phyloP scores from a whole-genome alignment of 495 filamentous ascomycete genomes.

The Penicillium alfredii region DNA sequence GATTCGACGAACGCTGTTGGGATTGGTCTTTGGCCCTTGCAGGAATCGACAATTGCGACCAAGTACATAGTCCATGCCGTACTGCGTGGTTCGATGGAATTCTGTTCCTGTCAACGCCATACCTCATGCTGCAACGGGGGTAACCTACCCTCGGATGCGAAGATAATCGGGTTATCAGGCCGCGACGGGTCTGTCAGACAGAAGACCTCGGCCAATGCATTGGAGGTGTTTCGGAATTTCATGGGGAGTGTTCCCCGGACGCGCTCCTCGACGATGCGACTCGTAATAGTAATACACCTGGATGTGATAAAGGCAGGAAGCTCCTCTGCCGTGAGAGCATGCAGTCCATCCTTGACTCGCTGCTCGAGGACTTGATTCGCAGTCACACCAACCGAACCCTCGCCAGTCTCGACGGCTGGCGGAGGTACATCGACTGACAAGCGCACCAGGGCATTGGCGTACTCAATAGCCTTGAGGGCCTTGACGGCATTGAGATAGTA shows the following conservation, averaged over 20 bases:
- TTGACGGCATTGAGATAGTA: conserved; percentile 63
- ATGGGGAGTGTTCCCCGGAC: conserved; percentile 29
- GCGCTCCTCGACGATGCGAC: conserved; percentile 31
- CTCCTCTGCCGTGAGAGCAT: conserved; percentile 56
- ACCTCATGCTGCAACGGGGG: background rate
- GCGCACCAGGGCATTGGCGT: conserved; percentile 58
- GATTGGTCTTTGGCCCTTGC: conserved; percentile 51
- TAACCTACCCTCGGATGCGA: conserved; percentile 64
- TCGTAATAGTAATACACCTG: conserved; percentile 30
- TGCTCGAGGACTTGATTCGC: conserved; percentile 51
- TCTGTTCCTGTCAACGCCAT: conserved; percentile 29
- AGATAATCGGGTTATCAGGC: conserved; percentile 70
- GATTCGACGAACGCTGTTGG: conserved; percentile 48
- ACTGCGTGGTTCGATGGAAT: conserved; percentile 59
- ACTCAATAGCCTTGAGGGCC: conserved; percentile 62
- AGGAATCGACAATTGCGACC: conserved; percentile 60
- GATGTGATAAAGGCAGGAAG: conserved; percentile 64
- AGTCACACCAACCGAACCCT: conserved; percentile 37
- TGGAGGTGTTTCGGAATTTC: conserved; percentile 50
- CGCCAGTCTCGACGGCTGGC: conserved; percentile 39
- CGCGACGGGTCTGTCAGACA: conserved; percentile 70
- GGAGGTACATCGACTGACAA: conserved; percentile 26
- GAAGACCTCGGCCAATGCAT: conserved; percentile 71
- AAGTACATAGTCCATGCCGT: conserved; percentile 51
- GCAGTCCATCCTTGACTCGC: conserved; percentile 53